Evolutionary conservation across 1,139 yeast genomes (phyloP).

Genomic region (Candida freyschussii): DNA sequence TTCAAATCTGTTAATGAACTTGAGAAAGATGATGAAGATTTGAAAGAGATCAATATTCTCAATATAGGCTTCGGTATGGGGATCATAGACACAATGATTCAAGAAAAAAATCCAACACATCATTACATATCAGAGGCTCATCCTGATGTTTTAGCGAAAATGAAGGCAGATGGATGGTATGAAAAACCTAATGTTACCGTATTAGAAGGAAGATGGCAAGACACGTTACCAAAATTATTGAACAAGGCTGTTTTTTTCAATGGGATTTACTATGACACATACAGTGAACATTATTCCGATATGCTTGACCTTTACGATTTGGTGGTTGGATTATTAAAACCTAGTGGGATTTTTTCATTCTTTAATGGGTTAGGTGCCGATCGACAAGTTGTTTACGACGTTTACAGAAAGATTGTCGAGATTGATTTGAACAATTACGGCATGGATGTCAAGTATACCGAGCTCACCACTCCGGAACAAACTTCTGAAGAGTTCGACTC

Average conservation of each 20-base stretch:
- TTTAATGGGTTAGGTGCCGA: conserved; percentile 98
- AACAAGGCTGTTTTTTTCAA: conserved; percentile 71
- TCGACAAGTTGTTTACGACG: conserved; percentile 82
- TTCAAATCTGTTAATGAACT: conserved; percentile 34
- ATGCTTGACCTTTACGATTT: conserved; percentile 81
- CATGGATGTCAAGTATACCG: conserved; percentile 32
- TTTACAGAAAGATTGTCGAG: conserved; percentile 76
- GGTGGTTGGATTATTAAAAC: conserved; percentile 76
- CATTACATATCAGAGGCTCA: conserved; percentile 95
- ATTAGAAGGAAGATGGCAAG: conserved; percentile 91
- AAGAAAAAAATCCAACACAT: conserved; percentile 49
- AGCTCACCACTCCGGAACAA: conserved; percentile 18
- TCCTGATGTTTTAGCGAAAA: conserved; percentile 74
- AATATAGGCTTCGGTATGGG: conserved; percentile 98
- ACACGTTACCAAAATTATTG: conserved; percentile 59
- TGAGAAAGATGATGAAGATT: conserved; percentile 31
- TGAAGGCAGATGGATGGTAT: conserved; percentile 80
- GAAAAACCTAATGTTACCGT: conserved; percentile 66
- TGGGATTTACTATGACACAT: conserved; percentile 92
- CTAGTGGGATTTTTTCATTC: conserved; percentile 79
- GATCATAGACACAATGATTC: conserved; percentile 78
- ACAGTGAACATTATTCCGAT: conserved; percentile 81
- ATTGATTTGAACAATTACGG: conserved; percentile 81
- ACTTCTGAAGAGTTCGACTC: conserved; percentile 21
- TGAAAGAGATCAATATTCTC: conserved; percentile 46